Conservation (phyloP, 2,329 filamentous ascomycete genomes). For the Botrytis porri region DNA sequence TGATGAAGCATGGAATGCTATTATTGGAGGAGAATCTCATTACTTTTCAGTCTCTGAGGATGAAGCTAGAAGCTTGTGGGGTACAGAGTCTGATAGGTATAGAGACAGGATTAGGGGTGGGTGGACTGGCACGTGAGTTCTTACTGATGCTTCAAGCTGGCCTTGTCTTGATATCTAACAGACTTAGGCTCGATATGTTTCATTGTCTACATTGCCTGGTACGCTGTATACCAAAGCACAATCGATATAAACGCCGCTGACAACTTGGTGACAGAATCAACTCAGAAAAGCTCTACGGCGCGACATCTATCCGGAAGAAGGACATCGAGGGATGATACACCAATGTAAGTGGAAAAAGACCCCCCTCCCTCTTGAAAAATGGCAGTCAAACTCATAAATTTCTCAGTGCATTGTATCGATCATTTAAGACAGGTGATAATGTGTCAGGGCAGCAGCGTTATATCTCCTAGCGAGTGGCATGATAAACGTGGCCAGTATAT, state of each 20-base stretch:
- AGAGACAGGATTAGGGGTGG: background rate
- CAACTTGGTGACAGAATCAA: background rate
- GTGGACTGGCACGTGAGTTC: background rate
- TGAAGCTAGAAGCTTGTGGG: background rate
- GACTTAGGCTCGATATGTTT: background rate
- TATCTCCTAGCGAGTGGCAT: background rate
- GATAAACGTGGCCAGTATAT: background rate
- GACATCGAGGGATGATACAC: background rate
- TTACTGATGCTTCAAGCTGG: background rate
- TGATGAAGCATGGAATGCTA: background rate
- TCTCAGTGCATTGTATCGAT: background rate
- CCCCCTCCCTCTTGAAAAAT: background rate
- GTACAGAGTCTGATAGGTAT: background rate
- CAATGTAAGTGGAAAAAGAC: background rate
- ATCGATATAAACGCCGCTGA: background rate
- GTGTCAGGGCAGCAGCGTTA: background rate
- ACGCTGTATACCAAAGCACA: background rate
- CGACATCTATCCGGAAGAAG: background rate
- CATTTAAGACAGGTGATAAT: background rate
- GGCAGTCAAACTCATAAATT: background rate
- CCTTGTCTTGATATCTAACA: background rate
- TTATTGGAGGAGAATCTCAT: background rate
- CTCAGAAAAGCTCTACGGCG: background rate
- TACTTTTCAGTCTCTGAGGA: background rate
- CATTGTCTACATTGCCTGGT: background rate